Evolutionary conservation across 371 early-diverging fungal species (phyloP).

Genomic region (Actinomucor elegans): DNA sequence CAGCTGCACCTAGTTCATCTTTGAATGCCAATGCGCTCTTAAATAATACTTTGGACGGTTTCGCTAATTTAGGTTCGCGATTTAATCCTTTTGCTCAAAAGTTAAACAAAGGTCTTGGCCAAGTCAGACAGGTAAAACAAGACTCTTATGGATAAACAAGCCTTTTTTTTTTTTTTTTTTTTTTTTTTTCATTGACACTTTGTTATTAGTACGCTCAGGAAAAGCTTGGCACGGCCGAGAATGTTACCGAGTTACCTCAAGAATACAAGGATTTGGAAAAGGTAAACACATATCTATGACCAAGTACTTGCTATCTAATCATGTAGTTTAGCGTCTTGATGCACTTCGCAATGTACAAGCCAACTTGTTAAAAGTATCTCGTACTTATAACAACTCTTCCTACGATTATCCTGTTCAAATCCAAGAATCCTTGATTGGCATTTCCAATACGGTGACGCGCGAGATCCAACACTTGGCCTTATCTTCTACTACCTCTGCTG

Average conservation of each 20-base stretch:
- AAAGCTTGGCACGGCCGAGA: constrained; percentile 74
- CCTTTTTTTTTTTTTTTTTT: background rate
- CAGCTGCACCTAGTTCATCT: background rate
- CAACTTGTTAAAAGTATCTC: constrained; percentile 67
- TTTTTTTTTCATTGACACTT: too few species aligned
- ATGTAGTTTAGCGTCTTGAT: constrained; percentile 55
- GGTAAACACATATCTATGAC: constrained; percentile 37
- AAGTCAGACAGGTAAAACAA: constrained; percentile 73
- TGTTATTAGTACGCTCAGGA: constrained; percentile 90
- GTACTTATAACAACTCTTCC: constrained; percentile 66
- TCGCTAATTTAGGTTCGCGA: constrained; percentile 61
- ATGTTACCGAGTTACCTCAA: constrained; percentile 85
- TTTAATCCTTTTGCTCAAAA: constrained; percentile 74
- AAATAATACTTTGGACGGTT: constrained; percentile 58
- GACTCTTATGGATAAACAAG: background rate
- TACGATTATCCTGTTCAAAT: constrained; percentile 79
- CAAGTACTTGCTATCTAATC: background rate
- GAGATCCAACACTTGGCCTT: constrained; percentile 65
- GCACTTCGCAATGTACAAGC: constrained; percentile 65
- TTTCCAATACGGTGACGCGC: constrained; percentile 61
- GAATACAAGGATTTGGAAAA: constrained; percentile 84
- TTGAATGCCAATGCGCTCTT: constrained; percentile 35
- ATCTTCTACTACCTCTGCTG: constrained; percentile 44
- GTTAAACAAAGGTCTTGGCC: constrained; percentile 73
- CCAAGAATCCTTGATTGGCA: constrained; percentile 65